Evolutionary conservation across 1,139 yeast genomes (phyloP).

Genomic region (Magnusiomyces fungicola): DNA sequence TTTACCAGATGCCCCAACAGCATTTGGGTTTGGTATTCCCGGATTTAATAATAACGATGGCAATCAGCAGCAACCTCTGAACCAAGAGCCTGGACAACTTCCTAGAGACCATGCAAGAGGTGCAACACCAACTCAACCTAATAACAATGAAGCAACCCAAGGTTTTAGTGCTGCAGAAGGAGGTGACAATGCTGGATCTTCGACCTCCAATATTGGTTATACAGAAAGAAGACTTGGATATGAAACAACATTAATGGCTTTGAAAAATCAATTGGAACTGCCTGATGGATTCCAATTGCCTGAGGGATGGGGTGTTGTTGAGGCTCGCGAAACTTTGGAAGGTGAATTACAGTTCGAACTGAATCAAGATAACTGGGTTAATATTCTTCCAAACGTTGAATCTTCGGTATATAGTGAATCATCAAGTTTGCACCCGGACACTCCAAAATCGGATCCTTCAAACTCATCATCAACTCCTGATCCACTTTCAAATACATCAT

Average conservation of each 20-base stretch:
- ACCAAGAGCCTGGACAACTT: not conserved
- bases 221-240: not conserved
- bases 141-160: slow-evolving; percentile 3
- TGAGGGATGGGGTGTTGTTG: not conserved
- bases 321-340: slow-evolving; percentile 1
- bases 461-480: too few species aligned
- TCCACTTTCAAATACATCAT: too few species aligned
- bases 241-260: not conserved
- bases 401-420: too few species aligned
- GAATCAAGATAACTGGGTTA: not conserved
- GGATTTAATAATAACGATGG: slow-evolving; percentile 1
- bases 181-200: not conserved
- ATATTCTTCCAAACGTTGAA: too few species aligned
- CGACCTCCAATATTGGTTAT: not conserved
- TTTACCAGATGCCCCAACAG: slow-evolving; percentile 4
- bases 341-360: slow-evolving; percentile 1
- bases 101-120: not conserved
- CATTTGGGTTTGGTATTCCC: not conserved
- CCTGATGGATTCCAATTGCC: slow-evolving; percentile 7
- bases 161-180: not conserved
- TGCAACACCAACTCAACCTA: slow-evolving; percentile 2
- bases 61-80: not conserved
- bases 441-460: too few species aligned
- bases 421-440: too few species aligned
- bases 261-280: not conserved